A percentile compares a stretch with the other conserved stretches of the same genome.
Conservation (phyloP, 495 filamentous ascomycete species). For the Aspergillus affinis region DNA sequence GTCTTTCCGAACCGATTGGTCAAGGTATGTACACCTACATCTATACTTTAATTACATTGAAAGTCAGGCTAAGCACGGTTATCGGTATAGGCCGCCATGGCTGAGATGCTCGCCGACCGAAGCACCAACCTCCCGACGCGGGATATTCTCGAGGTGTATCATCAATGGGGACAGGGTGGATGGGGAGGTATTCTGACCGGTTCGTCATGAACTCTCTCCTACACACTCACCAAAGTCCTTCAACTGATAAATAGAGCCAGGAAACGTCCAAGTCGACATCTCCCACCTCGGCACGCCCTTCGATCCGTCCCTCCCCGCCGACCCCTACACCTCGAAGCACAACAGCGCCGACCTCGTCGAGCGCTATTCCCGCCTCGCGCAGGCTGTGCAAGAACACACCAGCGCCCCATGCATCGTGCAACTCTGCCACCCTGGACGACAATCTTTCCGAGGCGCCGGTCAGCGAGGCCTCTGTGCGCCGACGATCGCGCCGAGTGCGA, state of each 20-base stretch:
- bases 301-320: constrained; percentile 41
- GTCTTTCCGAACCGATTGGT: constrained; percentile 51
- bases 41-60: too few relatives aligned
- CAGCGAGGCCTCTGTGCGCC: constrained; percentile 43
- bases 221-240: too few relatives aligned
- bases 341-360: constrained; percentile 29
- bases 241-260: constrained; percentile 13
- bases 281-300: constrained; percentile 45
- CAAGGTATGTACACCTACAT: too few relatives aligned
- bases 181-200: constrained; percentile 52
- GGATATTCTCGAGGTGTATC: constrained; percentile 39
- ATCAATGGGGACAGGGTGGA: constrained; percentile 48
- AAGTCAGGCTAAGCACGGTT: too few relatives aligned
- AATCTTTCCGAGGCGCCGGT: constrained; percentile 49
- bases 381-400: constrained; percentile 37
- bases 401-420: constrained; percentile 54
- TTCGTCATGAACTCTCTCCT: constrained; percentile 3
- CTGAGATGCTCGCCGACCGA: constrained; percentile 40
- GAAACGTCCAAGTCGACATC: constrained; percentile 59
- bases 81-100: constrained; percentile 57
- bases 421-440: constrained; percentile 58
- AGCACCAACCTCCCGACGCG: constrained; percentile 29
- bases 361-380: constrained; percentile 49
- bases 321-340: constrained; percentile 33
- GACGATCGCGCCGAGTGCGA: constrained; percentile 47